Conservation (phyloP, 2,329 filamentous ascomycete genomes). For the Podosphaera leucotricha region DNA sequence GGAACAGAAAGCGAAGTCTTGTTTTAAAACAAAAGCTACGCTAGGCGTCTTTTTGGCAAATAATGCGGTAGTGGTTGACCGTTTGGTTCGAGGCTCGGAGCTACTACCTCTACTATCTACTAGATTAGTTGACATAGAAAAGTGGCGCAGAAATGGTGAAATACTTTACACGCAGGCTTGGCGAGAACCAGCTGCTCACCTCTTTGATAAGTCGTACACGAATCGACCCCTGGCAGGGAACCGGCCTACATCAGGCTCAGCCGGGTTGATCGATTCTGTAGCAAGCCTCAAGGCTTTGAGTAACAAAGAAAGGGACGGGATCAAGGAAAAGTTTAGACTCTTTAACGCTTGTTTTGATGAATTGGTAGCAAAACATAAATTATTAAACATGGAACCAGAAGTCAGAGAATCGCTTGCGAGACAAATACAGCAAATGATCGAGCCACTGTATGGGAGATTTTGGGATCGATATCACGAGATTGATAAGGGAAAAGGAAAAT, state of each 20-base stretch:
- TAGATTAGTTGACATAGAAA: constrained; percentile 44
- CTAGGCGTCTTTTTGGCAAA: constrained; percentile 84
- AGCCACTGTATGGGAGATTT: constrained; percentile 84
- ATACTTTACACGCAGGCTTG: constrained; percentile 66
- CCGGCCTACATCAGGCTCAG: constrained; percentile 49
- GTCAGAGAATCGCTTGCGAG: constrained; percentile 58
- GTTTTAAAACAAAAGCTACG: constrained; percentile 56
- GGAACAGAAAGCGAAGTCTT: constrained; percentile 44
- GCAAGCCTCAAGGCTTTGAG: constrained; percentile 63
- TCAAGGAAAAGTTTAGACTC: constrained; percentile 83
- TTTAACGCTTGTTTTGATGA: constrained; percentile 89
- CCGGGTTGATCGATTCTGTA: constrained; percentile 43
- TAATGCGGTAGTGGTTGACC: constrained; percentile 60
- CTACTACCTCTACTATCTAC: constrained; percentile 46
- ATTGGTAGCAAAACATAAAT: constrained; percentile 59
- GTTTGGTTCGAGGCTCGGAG: constrained; percentile 62
- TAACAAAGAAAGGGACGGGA: constrained; percentile 82
- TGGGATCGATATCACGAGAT: constrained; percentile 96
- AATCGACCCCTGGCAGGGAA: constrained; percentile 28
- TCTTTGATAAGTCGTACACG: constrained; percentile 84
- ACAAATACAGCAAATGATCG: constrained; percentile 76
- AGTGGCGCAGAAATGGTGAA: constrained; percentile 71
- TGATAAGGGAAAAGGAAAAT: constrained; percentile 93
- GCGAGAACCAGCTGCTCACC: constrained; percentile 63
- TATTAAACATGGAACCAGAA: constrained; percentile 73